These are phyloP conservation scores for Orbilia brochopaga DNA, from an alignment of 2,329 filamentous ascomycete genomes.

Conservation along the genomic window DNA sequence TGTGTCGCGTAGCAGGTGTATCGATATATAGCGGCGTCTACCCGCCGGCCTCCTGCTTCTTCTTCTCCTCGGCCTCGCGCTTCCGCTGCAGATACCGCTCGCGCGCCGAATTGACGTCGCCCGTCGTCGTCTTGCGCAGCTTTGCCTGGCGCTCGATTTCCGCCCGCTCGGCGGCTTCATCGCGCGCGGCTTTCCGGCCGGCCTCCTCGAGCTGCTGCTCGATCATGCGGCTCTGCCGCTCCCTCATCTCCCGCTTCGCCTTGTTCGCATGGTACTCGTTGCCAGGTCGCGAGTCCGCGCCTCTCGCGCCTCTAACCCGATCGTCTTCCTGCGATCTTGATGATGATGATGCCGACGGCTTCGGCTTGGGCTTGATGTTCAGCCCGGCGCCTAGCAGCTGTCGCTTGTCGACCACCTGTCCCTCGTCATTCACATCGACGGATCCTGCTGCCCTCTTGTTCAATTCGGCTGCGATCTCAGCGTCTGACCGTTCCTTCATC, in stretches of 20 bases:
- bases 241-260: conserved; percentile 70
- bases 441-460: conserved; percentile 63
- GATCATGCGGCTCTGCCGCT: conserved; percentile 78
- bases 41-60: conserved; percentile 61
- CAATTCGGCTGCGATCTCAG: conserved; percentile 65
- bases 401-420: conserved; percentile 82
- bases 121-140: conserved; percentile 74
- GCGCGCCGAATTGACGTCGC: conserved; percentile 76
- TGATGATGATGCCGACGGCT: conserved; percentile 64
- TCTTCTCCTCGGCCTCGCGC: conserved; percentile 73
- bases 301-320: conserved; percentile 21
- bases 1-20: not conserved
- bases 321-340: conserved; percentile 55
- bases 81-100: conserved; percentile 81
- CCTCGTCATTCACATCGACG: conserved; percentile 79
- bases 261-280: conserved; percentile 55
- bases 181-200: conserved; percentile 73
- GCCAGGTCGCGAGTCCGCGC: conserved; percentile 18
- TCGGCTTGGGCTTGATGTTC: conserved; percentile 72
- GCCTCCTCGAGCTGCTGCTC: conserved; percentile 76
- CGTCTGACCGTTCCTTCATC: conserved; percentile 64
- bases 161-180: conserved; percentile 70
- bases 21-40: not conserved
- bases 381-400: conserved; percentile 77
- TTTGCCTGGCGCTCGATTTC: conserved; percentile 71